Percentiles rank a stretch among this genome's conserved stretches.
Conservation (phyloP, 2,329 filamentous ascomycete genomes). For the Pseudogymnoascus sp. region DNA sequence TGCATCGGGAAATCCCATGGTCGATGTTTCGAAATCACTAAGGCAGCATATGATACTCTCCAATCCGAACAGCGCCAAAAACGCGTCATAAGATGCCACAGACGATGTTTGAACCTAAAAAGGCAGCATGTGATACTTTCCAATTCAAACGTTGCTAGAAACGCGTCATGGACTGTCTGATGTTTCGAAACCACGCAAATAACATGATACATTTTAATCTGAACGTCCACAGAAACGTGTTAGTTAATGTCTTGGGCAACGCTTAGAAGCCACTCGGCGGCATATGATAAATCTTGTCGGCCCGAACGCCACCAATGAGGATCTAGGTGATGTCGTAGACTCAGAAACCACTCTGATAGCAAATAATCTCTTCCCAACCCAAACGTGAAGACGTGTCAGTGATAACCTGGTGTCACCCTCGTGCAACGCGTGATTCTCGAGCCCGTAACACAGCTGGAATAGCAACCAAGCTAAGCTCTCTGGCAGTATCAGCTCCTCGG, state of each 20-base stretch:
- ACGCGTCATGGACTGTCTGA: background rate
- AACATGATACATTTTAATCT: background rate
- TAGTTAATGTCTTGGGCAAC: background rate
- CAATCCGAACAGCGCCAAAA: background rate
- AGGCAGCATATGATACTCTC: background rate
- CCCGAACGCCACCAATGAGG: background rate
- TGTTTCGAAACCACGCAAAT: background rate
- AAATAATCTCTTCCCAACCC: background rate
- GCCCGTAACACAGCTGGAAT: background rate
- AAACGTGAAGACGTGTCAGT: background rate
- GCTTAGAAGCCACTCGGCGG: background rate
- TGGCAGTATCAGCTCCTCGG: background rate
- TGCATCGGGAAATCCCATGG: background rate
- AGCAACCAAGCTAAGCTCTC: background rate
- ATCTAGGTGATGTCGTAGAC: background rate
- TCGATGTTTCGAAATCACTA: background rate
- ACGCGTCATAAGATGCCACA: background rate
- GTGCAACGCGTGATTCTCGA: background rate
- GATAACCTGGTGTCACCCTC: background rate
- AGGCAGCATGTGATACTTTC: background rate
- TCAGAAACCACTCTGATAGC: background rate
- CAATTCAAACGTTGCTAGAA: background rate
- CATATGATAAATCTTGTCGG: background rate
- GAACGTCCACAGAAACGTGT: background rate
- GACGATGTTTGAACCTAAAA: background rate